Conservation (phyloP, 1,139 yeast species). For the Diutina rugosa region DNA sequence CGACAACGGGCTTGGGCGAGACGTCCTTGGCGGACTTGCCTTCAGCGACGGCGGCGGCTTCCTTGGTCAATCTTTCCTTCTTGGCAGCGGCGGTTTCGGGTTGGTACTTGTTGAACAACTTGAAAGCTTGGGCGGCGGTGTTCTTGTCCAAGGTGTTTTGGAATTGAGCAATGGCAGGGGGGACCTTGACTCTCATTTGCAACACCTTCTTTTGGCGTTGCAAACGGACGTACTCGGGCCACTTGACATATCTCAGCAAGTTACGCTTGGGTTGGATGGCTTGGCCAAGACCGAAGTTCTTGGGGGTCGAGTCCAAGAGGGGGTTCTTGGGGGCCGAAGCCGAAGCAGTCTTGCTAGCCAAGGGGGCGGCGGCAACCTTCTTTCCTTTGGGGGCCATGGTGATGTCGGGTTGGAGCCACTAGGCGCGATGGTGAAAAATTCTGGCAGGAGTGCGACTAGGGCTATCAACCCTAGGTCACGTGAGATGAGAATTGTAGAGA, state of each 20-base stretch:
- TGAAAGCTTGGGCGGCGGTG: conserved; percentile 94
- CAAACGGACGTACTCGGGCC: conserved; percentile 1
- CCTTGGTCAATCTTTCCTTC: conserved; percentile 97
- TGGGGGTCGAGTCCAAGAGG: conserved; percentile 1
- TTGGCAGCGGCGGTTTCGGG: conserved; percentile 95
- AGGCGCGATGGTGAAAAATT: background rate
- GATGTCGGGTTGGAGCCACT: background rate
- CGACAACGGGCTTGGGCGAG: conserved; percentile 89
- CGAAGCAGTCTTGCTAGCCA: background rate
- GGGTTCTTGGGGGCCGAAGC: conserved; percentile 2
- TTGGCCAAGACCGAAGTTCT: conserved; percentile 1
- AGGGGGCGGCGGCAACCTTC: conserved; percentile 7
- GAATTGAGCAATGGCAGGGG: conserved; percentile 96
- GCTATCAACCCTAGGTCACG: background rate
- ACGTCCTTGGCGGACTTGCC: conserved; percentile 94
- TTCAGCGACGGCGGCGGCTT: conserved; percentile 97
- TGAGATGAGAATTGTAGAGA: background rate
- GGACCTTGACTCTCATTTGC: conserved; percentile 92
- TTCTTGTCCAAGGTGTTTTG: conserved; percentile 92
- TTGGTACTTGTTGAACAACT: conserved; percentile 96
- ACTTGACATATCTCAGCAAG: conserved; percentile 1
- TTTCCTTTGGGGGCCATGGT: conserved; percentile 12
- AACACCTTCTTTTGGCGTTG: conserved; percentile 45
- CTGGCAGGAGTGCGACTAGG: background rate
- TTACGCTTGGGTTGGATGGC: background rate